Evolutionary conservation across 768 basidiomycete species (phyloP), one percentile per base, ranked within the genome.

Genomic region (Russula griseocarnosa): DNA sequence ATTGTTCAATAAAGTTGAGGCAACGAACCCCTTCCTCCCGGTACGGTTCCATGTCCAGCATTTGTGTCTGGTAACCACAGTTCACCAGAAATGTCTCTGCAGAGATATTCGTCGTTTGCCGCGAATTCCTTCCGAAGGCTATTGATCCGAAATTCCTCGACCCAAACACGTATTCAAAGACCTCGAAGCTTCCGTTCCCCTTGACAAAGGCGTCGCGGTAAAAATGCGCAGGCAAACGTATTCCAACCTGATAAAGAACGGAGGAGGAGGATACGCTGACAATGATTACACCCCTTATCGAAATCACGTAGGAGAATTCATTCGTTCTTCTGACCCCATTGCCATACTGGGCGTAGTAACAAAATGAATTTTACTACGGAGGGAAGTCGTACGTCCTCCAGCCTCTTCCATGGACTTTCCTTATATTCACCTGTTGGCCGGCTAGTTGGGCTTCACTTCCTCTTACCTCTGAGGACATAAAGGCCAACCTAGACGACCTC

Each of bases 61-160:
- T 22, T 61, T 10, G 36, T 61, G n/a, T 32, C 55, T 36, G 14
- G 9, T 46, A 34, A 46, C 59, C 50, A 36, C 36, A 30, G 11
- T 57, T 22, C 44, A 57, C 40, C 68, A 95, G 95, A 78, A 98
- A 96, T 77, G 97, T 99, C 50, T 99, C 97, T 50, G 97, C 97
- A 14, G 97, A 99, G 76, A 99, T 99, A 73, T 99, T 99, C 81
- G 97, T 99, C 70, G 92, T 98, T 55, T 99, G 97, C 75, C 88
- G 88, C 61, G 92, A 92, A 62, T 99, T 93, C 78, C 82, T 92
- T 10, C 97, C 97, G 3, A 94, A 92, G 75, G 83, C 88, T 70
- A 96, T 99, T 70, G 97, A 99, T 72, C 94, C 96, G 16, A 97
- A 96, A 76, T 97, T 99, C 77, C 86, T 99, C 66, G 95, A 98